Conservation (phyloP, 2,329 filamentous ascomycete genomes). For the Arachnomyces sp. region DNA sequence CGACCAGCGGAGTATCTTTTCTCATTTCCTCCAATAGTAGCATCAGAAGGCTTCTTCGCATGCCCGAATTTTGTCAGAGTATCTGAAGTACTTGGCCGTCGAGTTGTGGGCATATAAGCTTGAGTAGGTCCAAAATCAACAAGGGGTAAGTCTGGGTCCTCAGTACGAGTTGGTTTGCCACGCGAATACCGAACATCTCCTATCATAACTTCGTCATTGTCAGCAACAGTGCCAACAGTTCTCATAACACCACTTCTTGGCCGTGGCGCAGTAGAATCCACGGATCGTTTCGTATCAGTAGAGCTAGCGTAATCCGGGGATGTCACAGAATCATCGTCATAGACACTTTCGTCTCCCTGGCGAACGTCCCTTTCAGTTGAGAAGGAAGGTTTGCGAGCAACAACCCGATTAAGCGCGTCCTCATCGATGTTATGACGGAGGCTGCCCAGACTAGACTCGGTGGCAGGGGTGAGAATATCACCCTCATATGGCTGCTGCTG, state of each 20-base stretch:
- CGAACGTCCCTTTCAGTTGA: constrained; percentile 20
- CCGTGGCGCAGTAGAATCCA: constrained; percentile 40
- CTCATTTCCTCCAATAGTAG: constrained; percentile 21
- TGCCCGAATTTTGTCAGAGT: constrained; percentile 37
- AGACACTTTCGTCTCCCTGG: constrained; percentile 37
- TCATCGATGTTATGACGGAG: constrained; percentile 38
- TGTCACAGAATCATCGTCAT: constrained; percentile 56
- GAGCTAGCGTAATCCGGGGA: constrained; percentile 76
- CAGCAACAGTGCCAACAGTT: constrained; percentile 57
- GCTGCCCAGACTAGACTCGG: constrained; percentile 34
- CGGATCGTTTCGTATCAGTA: constrained; percentile 36
- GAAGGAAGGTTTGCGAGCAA: constrained; percentile 20
- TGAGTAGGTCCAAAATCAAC: constrained; percentile 84
- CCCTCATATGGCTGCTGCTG: constrained; percentile 3
- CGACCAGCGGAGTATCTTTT: constrained; percentile 10
- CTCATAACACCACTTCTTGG: constrained; percentile 74
- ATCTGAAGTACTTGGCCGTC: constrained; percentile 50
- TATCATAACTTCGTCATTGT: constrained; percentile 38
- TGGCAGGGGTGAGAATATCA: constrained; percentile 18
- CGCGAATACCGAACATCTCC: constrained; percentile 40
- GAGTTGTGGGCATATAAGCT: constrained; percentile 53
- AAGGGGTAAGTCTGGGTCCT: constrained; percentile 55
- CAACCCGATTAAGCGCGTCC: constrained; percentile 45
- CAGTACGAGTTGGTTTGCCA: constrained; percentile 22
- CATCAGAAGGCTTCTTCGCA: constrained; percentile 26